Base-by-base conservation (phyloP, 306 rosid species). In the Vigna nakashimae region DNA sequence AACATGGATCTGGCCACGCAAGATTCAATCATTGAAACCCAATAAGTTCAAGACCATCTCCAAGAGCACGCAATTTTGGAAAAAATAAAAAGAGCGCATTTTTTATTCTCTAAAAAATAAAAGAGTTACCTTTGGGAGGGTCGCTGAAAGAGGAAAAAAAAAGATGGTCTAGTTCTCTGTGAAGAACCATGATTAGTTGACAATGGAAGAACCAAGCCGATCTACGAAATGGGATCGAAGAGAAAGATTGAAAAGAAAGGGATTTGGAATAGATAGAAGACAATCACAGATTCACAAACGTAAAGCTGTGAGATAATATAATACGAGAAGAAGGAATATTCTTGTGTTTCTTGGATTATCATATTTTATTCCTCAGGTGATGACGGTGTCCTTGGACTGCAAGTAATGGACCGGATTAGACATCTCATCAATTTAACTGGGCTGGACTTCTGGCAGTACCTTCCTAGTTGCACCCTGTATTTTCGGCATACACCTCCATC, bases 141-240 rank as follows among this genome's bases (percentile, higher is more conserved):
- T 82, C 70, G 0, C 16, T 7, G 48, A 82, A 66, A 50, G 74
- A 30, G 28, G 83, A 38, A 13, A 82, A 50, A 50, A 78, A 55
- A 65, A 82, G 67, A 66, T 65, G 83, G 67, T 82, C 80, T 24
- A 65, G 76, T 9, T 82, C 86, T 82, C 76, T 73, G 80, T 82
- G 83, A 78, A 78, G 83, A 73, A 82, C 86, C 86, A 78, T 82
- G 73, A 30, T 73, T 64, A 64, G 62, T 16, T 69, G 77, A 51
- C 2, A 67, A 51, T 30, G 22, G 75, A 0, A 46, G 73, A 32
- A 20, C 17, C 55, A 45, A 34, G 49, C 18, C 55, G 78, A 82
- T 63, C 63, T 18, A 10, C 10, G 60, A 64, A 64, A n/a, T 40
- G 50, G 65, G 69, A 13, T 55, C 30, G 13, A 9, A 34, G 63